phyloP scores from a whole-genome alignment of 352 stramenopile genomes.

The Blastocystis sp. region DNA sequence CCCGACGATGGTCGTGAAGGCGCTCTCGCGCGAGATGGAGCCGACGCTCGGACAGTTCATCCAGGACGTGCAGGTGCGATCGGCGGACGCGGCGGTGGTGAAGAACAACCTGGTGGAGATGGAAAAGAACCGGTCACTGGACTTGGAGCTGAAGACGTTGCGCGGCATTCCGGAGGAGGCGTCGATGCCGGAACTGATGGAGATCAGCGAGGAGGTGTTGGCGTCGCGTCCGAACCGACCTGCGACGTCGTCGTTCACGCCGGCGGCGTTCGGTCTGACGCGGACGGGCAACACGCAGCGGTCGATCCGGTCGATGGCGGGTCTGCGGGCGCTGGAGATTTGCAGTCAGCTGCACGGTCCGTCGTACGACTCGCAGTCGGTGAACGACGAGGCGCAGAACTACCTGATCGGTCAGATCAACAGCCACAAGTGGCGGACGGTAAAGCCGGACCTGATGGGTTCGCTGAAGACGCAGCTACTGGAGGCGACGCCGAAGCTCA shows the following conservation, averaged over 20 bases:
- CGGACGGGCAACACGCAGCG: neutral
- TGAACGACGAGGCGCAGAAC: neutral
- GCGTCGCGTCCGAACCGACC: neutral
- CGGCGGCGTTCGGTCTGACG: neutral
- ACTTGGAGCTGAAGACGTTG: constrained; percentile 25
- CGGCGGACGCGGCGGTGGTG: neutral
- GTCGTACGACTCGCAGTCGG: constrained; percentile 2
- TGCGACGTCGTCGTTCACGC: neutral
- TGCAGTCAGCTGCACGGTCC: neutral
- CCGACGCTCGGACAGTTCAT: constrained; percentile 6
- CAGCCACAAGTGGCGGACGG: neutral
- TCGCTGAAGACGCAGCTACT: neutral
- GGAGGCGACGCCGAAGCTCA: neutral
- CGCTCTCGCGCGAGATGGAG: neutral
- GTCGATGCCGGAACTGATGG: neutral
- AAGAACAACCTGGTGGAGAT: neutral
- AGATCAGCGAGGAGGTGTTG: neutral
- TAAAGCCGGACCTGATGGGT: neutral
- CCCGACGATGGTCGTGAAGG: constrained; percentile 19
- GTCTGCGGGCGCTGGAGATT: neutral
- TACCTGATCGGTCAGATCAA: constrained; percentile 2
- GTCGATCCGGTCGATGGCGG: constrained; percentile 1
- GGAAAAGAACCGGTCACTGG: constrained; percentile 41
- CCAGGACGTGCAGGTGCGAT: neutral
- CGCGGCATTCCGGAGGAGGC: neutral